A percentile compares a stretch with the other conserved stretches of the same genome.
These are phyloP conservation scores for Xylariaceae sp. DNA, from an alignment of 2,329 filamentous ascomycete species.

Conservation along the genomic window DNA sequence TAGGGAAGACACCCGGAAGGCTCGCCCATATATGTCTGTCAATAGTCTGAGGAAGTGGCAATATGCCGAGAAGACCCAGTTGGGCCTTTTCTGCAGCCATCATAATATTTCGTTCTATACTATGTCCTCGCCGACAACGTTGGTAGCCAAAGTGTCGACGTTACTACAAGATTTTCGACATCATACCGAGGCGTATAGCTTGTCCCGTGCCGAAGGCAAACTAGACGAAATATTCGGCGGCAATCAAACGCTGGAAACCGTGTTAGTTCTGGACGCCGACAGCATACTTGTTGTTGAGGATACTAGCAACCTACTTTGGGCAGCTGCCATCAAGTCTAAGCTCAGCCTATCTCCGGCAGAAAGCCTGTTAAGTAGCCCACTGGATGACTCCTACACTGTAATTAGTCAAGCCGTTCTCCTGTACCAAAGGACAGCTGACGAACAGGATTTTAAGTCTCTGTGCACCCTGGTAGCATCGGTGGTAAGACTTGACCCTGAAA, in stretches of 20 bases:
- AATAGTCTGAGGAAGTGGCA: slow-evolving; percentile 56
- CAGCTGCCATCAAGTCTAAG: too few relatives aligned
- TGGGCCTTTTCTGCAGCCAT: slow-evolving; percentile 53
- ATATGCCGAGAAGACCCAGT: slow-evolving; percentile 49
- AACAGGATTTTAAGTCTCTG: slow-evolving; percentile 49
- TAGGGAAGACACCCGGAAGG: slow-evolving; percentile 45
- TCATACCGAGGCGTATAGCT: slow-evolving; percentile 50
- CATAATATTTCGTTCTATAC: slow-evolving; percentile 55
- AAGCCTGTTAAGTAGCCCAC: slow-evolving; percentile 52
- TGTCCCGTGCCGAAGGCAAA: slow-evolving; percentile 34
- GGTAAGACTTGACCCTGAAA: slow-evolving; percentile 54
- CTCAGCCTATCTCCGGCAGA: slow-evolving; percentile 44
- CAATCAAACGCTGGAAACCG: slow-evolving; percentile 44
- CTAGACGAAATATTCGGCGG: slow-evolving; percentile 46
- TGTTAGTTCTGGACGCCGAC: slow-evolving; percentile 66
- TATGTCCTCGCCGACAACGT: background rate
- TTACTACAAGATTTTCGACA: slow-evolving; percentile 48
- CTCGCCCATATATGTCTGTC: slow-evolving; percentile 44
- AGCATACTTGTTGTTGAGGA: slow-evolving; percentile 60
- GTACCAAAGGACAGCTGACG: slow-evolving; percentile 53
- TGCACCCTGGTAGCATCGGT: slow-evolving; percentile 53
- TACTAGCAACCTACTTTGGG: slow-evolving; percentile 59
- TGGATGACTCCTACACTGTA: slow-evolving; percentile 59
- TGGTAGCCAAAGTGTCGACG: slow-evolving; percentile 18
- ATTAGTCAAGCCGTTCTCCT: slow-evolving; percentile 62